Evolutionary conservation across 2,329 filamentous ascomycete genomes (phyloP).

Genomic region (Arthrobotrys sphaeroides): DNA sequence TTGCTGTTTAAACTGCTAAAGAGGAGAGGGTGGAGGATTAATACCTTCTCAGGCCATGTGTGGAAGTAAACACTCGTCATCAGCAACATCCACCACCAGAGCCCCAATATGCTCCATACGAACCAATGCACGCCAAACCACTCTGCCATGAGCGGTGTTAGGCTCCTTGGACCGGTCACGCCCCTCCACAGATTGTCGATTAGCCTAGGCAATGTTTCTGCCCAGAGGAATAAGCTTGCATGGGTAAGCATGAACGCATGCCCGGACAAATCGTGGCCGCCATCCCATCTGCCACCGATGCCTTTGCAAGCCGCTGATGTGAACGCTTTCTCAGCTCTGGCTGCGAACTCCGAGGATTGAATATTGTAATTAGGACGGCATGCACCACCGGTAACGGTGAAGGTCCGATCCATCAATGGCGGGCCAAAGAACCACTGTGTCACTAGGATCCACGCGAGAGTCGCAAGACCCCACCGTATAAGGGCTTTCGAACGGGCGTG

Average conservation of each 20-base stretch:
- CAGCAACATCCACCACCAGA: conserved; percentile 94
- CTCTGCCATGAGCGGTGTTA: conserved; percentile 65
- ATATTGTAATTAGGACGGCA: conserved; percentile 71
- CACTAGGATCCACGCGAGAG: conserved; percentile 80
- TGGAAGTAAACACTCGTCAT: conserved; percentile 99
- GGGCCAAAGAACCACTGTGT: conserved; percentile 98
- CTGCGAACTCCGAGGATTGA: conserved; percentile 59
- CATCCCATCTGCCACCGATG: conserved; percentile 82
- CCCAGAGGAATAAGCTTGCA: conserved; percentile 79
- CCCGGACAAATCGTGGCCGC: conserved; percentile 95
- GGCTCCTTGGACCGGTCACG: conserved; percentile 64
- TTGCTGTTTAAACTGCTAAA: neutral
- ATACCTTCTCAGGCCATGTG: conserved; percentile 96
- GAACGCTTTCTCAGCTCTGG: conserved; percentile 66
- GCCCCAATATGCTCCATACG: conserved; percentile 69
- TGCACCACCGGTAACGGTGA: conserved; percentile 84
- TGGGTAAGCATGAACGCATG: conserved; percentile 93
- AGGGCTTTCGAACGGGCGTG: conserved; percentile 66
- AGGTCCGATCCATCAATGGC: conserved; percentile 86
- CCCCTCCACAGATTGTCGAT: conserved; percentile 55
- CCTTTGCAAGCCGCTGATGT: conserved; percentile 84
- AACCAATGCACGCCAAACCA: conserved; percentile 62
- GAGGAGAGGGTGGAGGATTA: conserved; percentile 54
- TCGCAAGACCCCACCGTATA: conserved; percentile 76
- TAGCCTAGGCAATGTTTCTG: conserved; percentile 73